Base-by-base conservation (phyloP, 148 eudicot species). In the Tetragonia tetragonoides region DNA sequence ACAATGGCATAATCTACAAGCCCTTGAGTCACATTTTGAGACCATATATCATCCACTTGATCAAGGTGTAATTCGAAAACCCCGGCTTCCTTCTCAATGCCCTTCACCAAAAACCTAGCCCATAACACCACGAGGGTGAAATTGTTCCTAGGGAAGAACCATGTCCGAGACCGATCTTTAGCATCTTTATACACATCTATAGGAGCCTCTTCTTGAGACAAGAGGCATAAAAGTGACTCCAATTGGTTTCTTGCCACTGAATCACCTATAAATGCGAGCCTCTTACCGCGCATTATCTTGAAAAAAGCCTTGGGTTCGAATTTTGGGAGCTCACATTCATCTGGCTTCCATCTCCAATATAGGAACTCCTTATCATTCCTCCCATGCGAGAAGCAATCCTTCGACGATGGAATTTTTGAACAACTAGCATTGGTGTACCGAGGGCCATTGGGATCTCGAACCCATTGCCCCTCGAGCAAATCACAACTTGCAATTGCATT, bases 301-400 rank as follows among this genome's bases (percentile, higher is more conserved):
- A 87, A 74, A 34, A 87, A 87, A 49, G 80, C 65, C 44, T 7
- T 46, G n/a, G 78, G 81, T 65, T 87, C 86, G 20, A 89, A 87
- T 23, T 73, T 40, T 11, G 86, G 60, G 8, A 89, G 69, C 64
- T 87, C 85, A 63, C 92, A 87, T 24, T 73, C 77, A 10, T 79
- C 41, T 3, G 88, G 92, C 40, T 78, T 83, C 92, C 92, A 89
- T 83, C 85, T 85, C 90, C 90, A 89, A 60, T 81, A 81, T 61
- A 85, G 39, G 79, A 81, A 87, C 68, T 59, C 92, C 80, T 16
- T 84, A 81, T 93, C 96, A 9, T 75, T 85, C 63, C 96, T 84
- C 70, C 85, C 88, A 75, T 84, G 86, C 73, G 77, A 61, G 77
- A 87, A 78, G 70, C 90, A 89, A 63, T 89, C 75, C 77, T 85